A percentile compares a stretch with the other conserved stretches of the same genome.
Evolutionary conservation across 1,139 yeast species (phyloP).

Genomic region (Yamadazyma membranifaciens): DNA sequence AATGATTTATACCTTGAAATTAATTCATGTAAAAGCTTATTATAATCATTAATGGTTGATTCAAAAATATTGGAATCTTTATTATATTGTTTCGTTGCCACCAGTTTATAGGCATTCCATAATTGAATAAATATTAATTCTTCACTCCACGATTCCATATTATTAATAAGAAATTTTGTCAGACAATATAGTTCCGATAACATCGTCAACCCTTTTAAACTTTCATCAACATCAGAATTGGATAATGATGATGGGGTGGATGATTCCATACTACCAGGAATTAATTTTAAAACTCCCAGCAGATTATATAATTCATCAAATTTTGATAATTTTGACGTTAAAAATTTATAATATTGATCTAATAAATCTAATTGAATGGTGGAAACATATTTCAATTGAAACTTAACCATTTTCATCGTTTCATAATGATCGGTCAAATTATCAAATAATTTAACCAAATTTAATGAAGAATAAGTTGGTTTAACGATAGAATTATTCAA

Average conservation of each 20-base stretch:
- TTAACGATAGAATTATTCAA: conserved; percentile 24
- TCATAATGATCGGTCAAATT: conserved; percentile 65
- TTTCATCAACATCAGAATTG: conserved; percentile 12
- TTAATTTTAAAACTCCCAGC: conserved; percentile 34
- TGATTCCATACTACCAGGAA: conserved; percentile 33
- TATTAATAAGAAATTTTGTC: conserved; percentile 47
- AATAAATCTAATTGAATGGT: conserved; percentile 67
- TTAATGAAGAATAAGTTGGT: conserved; percentile 69
- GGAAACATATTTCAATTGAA: conserved; percentile 66
- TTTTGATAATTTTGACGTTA: conserved; percentile 46
- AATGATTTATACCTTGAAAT: conserved; percentile 41
- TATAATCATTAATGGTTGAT: conserved; percentile 48
- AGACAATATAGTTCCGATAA: conserved; percentile 64
- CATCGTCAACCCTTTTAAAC: conserved; percentile 47
- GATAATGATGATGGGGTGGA: conserved; percentile 9
- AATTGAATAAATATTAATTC: conserved; percentile 64
- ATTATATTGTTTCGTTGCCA: conserved; percentile 18
- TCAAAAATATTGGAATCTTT: conserved; percentile 53
- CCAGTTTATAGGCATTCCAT: conserved; percentile 45
- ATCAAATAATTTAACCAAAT: conserved; percentile 60
- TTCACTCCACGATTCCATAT: conserved; percentile 63
- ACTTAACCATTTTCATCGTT: conserved; percentile 55
- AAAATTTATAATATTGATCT: conserved; percentile 54
- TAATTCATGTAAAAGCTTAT: conserved; percentile 35
- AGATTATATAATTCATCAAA: conserved; percentile 44